Evolutionary conservation across 495 filamentous ascomycete genomes (phyloP).

Genomic region (Penicillium desertorum): DNA sequence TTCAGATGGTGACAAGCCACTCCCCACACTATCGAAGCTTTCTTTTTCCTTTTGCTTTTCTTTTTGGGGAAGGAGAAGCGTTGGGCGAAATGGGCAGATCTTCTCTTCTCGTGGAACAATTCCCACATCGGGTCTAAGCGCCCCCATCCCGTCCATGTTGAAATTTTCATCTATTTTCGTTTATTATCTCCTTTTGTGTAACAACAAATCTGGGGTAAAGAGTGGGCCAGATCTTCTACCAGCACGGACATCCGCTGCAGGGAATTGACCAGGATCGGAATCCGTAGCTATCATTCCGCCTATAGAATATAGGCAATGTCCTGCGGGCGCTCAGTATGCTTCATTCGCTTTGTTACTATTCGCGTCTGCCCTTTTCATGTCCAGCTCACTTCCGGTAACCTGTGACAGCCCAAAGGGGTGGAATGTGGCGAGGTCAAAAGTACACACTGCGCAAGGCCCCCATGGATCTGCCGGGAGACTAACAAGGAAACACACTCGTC

Average conservation of each 20-base stretch:
- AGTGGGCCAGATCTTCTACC: conserved; percentile 46
- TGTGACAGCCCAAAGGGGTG: conserved; percentile 14
- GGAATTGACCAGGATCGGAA: conserved; percentile 28
- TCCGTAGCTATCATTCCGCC: conserved; percentile 10
- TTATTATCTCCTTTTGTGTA: conserved; percentile 16
- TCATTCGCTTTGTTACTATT: neutral
- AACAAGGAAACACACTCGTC: conserved; percentile 22
- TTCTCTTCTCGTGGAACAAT: neutral
- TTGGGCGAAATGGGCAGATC: neutral
- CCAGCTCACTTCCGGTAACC: neutral
- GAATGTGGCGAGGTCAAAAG: conserved; percentile 20
- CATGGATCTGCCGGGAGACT: conserved; percentile 26
- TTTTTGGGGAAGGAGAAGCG: neutral
- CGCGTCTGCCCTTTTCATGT: neutral
- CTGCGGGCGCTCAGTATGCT: neutral
- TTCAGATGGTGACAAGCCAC: conserved; percentile 1
- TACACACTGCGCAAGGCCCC: conserved; percentile 21
- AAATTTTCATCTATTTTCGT: conserved; percentile 9
- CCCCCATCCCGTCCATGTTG: conserved; percentile 12
- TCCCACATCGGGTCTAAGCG: conserved; percentile 1
- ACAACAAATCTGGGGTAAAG: conserved; percentile 43
- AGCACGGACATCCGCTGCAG: conserved; percentile 45
- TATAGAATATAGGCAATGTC: neutral
- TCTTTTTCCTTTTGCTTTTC: neutral
- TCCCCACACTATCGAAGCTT: conserved; percentile 8